Evolutionary conservation across 1,284 basidiomycete genomes (phyloP).

Genomic region (Phellopilus nigrolimitatus): DNA sequence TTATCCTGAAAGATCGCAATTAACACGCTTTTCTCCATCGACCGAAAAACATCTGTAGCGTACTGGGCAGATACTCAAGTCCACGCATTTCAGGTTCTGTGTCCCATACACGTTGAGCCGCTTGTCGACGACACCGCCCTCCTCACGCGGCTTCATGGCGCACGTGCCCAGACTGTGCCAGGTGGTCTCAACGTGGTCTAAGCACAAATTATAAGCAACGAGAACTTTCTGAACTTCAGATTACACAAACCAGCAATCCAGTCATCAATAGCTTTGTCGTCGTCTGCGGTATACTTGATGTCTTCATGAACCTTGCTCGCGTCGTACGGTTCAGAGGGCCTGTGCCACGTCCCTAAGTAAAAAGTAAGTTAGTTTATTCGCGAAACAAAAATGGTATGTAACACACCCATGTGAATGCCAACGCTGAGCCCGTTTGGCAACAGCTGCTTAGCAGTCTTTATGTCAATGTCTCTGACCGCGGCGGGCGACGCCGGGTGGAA

Average conservation of each 20-base stretch:
- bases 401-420: conserved; percentile 64
- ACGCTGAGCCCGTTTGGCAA: conserved; percentile 58
- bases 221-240: background rate
- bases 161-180: conserved; percentile 64
- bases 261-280: conserved; percentile 66
- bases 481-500: conserved; percentile 68
- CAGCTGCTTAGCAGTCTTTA: conserved; percentile 61
- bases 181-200: conserved; percentile 69
- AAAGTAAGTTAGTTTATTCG: background rate
- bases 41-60: conserved; percentile 23
- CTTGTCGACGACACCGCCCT: conserved; percentile 74
- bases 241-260: conserved; percentile 43
- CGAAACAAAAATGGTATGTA: background rate
- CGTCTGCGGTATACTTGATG: conserved; percentile 58
- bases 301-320: conserved; percentile 57
- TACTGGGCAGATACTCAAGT: conserved; percentile 66
- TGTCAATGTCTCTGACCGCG: conserved; percentile 56
- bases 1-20: conserved; percentile 43
- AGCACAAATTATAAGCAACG: conserved; percentile 8
- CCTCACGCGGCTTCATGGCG: conserved; percentile 72
- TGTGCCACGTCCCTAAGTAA: conserved; percentile 51
- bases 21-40: background rate
- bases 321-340: conserved; percentile 50
- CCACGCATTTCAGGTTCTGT: conserved; percentile 62
- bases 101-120: conserved; percentile 72